Evolutionary conservation across 2,329 filamentous ascomycete genomes (phyloP).

Genomic region (Aureobasidium namibiae): DNA sequence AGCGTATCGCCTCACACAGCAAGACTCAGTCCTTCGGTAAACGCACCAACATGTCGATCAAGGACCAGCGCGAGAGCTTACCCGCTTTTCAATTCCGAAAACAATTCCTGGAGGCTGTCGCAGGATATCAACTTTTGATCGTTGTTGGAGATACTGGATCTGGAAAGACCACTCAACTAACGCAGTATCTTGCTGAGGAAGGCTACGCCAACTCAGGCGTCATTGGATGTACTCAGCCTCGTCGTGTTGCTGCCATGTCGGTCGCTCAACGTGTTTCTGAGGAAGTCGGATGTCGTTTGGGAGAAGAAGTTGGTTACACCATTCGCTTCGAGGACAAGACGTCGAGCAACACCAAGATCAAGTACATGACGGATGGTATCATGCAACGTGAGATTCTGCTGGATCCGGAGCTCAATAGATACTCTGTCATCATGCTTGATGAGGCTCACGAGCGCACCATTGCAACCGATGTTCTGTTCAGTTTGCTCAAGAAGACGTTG

Average conservation of each 20-base stretch:
- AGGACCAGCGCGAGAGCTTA: constrained; percentile 82
- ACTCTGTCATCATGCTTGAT: constrained; percentile 96
- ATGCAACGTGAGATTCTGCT: constrained; percentile 89
- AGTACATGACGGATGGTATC: constrained; percentile 99
- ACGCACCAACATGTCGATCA: constrained; percentile 84
- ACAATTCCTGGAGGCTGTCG: constrained; percentile 79
- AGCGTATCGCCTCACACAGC: constrained; percentile 62
- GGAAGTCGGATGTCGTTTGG: constrained; percentile 85
- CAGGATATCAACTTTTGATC: constrained; percentile 83
- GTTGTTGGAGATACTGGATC: constrained; percentile 96
- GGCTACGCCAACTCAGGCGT: constrained; percentile 82
- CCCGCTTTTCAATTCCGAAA: constrained; percentile 84
- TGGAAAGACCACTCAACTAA: constrained; percentile 93
- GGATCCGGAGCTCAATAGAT: constrained; percentile 79
- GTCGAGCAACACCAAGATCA: constrained; percentile 80
- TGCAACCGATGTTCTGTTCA: constrained; percentile 90
- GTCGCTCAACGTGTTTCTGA: constrained; percentile 95
- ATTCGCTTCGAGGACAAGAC: constrained; percentile 97
- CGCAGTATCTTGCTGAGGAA: constrained; percentile 87
- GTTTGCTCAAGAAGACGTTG: constrained; percentile 84
- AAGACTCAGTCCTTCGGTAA: constrained; percentile 78
- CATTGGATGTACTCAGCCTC: constrained; percentile 93
- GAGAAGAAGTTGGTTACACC: constrained; percentile 90
- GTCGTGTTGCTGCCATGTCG: constrained; percentile 94
- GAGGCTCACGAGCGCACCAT: constrained; percentile 98